phyloP scores from a whole-genome alignment of 225 moss, liverwort and hornwort species.

The Pseudisothecium myosuroides region DNA sequence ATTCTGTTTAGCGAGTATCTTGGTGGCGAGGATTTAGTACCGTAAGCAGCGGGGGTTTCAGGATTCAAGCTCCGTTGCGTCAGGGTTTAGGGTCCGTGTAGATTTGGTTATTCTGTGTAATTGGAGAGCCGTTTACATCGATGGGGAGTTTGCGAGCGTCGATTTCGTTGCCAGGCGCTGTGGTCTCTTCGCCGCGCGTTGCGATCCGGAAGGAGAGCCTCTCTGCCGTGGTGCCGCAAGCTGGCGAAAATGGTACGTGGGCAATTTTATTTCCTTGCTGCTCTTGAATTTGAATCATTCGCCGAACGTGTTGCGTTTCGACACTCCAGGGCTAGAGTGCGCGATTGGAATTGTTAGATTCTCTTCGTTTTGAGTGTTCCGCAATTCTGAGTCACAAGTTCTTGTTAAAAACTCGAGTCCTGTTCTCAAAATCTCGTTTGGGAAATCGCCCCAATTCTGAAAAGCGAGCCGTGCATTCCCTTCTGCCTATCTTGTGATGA shows the following conservation, averaged over 20 bases:
- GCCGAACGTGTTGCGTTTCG: not conserved
- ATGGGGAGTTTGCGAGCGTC: constrained; percentile 10
- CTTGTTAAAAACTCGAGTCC: not conserved
- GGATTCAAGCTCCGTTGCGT: not conserved
- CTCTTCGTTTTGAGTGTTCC: not conserved
- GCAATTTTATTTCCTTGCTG: not conserved
- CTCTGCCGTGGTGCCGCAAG: not conserved
- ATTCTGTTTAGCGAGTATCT: not conserved
- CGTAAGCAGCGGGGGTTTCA: not conserved
- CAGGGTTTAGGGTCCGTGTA: not conserved
- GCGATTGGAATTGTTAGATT: not conserved
- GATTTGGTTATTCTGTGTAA: not conserved
- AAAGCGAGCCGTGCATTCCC: not conserved
- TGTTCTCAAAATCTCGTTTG: not conserved
- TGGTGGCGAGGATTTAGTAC: not conserved
- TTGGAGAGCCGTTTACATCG: not conserved
- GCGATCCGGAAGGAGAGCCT: not conserved
- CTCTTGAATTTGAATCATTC: not conserved
- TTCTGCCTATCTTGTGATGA: not conserved
- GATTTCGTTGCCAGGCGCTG: not conserved
- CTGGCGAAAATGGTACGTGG: constrained; percentile 12
- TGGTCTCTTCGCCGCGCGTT: not conserved
- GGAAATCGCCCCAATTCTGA: not conserved
- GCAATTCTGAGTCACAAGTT: not conserved
- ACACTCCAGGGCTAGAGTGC: not conserved